A percentile compares a stretch with the other conserved stretches of the same genome.
Conservation (phyloP, 169 alveolate genomes). For the Theileria equi region DNA sequence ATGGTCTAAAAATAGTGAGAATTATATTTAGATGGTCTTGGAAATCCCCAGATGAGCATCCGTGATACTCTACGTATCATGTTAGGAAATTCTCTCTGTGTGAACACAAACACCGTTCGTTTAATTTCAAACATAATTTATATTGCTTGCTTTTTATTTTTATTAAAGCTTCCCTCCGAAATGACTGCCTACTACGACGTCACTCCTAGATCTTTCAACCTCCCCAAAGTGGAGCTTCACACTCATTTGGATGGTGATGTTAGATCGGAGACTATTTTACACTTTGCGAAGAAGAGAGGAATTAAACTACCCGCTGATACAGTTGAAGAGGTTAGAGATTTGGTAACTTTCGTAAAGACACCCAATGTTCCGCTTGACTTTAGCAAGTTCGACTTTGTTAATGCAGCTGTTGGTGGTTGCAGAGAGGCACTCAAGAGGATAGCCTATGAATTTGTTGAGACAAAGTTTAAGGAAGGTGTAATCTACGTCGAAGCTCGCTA, state of each 20-base stretch:
- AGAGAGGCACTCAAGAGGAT: conserved; percentile 14
- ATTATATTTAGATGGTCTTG: too few species aligned
- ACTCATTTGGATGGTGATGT: conserved; percentile 15
- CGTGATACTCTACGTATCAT: too few species aligned
- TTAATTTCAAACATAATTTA: too few species aligned
- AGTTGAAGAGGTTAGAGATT: conserved; percentile 2
- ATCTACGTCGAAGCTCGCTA: conserved; percentile 15
- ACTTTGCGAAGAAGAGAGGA: conserved; percentile 6
- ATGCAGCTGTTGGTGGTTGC: conserved; percentile 15
- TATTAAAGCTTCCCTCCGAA: too few species aligned
- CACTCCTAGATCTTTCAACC: too few species aligned
- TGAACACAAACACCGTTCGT: too few species aligned
- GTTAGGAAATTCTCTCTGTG: too few species aligned
- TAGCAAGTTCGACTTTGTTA: not conserved
- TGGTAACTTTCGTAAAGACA: not conserved
- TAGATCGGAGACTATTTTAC: conserved; percentile 8
- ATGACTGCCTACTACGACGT: too few species aligned
- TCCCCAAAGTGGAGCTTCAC: conserved; percentile 22
- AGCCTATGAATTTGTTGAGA: conserved; percentile 18
- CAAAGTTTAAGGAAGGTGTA: conserved; percentile 20
- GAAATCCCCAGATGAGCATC: too few species aligned
- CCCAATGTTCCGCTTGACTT: not conserved
- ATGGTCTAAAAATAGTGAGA: too few species aligned
- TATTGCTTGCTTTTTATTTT: too few species aligned
- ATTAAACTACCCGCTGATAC: not conserved